Percentiles rank a stretch among this genome's conserved stretches.
phyloP scores from a whole-genome alignment of 140 eudicot genomes.

The Bidens hawaiensis region DNA sequence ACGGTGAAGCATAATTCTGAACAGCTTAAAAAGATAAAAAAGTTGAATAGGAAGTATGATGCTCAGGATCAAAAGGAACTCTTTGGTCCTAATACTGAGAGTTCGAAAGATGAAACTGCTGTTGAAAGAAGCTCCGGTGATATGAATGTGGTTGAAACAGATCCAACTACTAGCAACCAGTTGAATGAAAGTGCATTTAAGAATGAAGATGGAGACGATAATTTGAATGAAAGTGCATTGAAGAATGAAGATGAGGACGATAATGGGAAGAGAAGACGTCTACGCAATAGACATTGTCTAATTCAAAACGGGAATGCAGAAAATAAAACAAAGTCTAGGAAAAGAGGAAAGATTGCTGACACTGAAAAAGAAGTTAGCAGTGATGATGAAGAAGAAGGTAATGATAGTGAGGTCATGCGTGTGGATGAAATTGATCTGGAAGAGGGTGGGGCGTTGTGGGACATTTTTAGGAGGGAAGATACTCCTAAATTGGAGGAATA shows the following conservation, averaged over 20 bases:
- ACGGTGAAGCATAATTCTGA: slow-evolving; percentile 7
- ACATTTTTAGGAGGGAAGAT: slow-evolving; percentile 59
- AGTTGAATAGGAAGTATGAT: slow-evolving; percentile 25
- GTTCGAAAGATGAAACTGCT: neutral
- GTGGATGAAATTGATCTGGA: slow-evolving; percentile 21
- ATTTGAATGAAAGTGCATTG: slow-evolving; percentile 1
- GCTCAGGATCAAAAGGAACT: slow-evolving; percentile 48
- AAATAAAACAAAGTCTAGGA: neutral
- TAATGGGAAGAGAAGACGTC: neutral
- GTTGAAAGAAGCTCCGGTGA: slow-evolving; percentile 4
- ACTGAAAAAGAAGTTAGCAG: slow-evolving; percentile 16
- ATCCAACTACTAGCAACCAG: slow-evolving; percentile 3
- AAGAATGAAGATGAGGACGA: slow-evolving; percentile 2
- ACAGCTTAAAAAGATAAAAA: slow-evolving; percentile 1
- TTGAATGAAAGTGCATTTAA: slow-evolving; percentile 1
- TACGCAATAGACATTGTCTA: neutral
- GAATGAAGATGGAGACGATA: slow-evolving; percentile 4
- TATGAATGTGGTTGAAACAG: neutral
- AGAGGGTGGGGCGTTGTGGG: slow-evolving; percentile 68
- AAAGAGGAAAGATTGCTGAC: neutral
- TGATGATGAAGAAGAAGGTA: slow-evolving; percentile 12
- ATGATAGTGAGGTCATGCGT: slow-evolving; percentile 2
- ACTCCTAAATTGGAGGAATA: slow-evolving; percentile 46
- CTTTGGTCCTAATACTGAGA: neutral
- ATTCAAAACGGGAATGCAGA: neutral